phyloP scores from a whole-genome alignment of 371 early-diverging fungal species.

The Choanephora cucurbitarum region DNA sequence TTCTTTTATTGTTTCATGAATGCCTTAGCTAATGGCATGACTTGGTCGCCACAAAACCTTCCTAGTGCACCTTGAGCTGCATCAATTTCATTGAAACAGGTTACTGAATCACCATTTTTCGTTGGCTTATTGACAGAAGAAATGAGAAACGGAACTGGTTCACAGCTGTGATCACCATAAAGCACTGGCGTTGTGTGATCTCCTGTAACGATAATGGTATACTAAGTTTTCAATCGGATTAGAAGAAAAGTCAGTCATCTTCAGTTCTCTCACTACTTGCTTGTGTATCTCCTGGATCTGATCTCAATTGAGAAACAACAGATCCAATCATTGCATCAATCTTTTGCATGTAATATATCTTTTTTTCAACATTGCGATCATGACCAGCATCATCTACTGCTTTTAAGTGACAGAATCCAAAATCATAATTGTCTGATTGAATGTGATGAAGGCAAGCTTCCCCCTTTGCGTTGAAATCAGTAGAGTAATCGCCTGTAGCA shows the following conservation, averaged over 20 bases:
- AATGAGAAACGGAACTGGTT: slow-evolving; percentile 53
- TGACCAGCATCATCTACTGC: slow-evolving; percentile 61
- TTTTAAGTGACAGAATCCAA: slow-evolving; percentile 58
- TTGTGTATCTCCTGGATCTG: slow-evolving; percentile 13
- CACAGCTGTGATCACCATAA: slow-evolving; percentile 54
- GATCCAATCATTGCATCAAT: slow-evolving; percentile 48
- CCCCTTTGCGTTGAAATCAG: slow-evolving; percentile 49
- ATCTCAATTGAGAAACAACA: slow-evolving; percentile 23
- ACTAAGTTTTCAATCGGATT: slow-evolving; percentile 15
- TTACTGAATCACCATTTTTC: slow-evolving; percentile 29
- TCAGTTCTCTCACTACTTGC: too few species aligned
- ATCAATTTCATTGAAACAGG: slow-evolving; percentile 33
- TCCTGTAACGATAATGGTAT: slow-evolving; percentile 49
- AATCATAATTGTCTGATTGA: slow-evolving; percentile 27
- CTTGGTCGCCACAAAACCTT: slow-evolving; percentile 47
- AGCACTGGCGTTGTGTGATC: slow-evolving; percentile 57
- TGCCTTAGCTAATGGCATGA: slow-evolving; percentile 35
- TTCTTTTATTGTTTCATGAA: slow-evolving; percentile 30
- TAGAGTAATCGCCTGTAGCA: slow-evolving; percentile 56
- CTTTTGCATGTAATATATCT: slow-evolving; percentile 45
- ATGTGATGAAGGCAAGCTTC: slow-evolving; percentile 28
- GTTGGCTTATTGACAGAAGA: slow-evolving; percentile 10
- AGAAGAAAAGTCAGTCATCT: too few species aligned
- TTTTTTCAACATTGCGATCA: slow-evolving; percentile 39
- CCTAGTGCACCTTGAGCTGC: slow-evolving; percentile 39